Evolutionary conservation across 2,329 filamentous ascomycete species (phyloP).

Genomic region (Westerdykella ornata): DNA sequence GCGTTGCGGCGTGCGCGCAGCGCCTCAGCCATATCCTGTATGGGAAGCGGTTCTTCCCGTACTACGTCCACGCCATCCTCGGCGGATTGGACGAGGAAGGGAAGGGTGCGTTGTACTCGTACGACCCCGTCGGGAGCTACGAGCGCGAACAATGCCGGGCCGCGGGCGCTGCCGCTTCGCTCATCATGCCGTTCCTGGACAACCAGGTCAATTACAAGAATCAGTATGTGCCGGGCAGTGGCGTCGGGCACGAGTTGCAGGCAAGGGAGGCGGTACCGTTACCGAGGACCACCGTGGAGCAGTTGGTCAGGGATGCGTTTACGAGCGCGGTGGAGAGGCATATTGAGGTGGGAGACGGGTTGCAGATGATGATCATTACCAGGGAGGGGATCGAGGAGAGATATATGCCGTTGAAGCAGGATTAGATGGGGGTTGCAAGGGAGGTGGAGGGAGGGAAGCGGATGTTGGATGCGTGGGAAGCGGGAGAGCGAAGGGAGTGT

Average conservation of each 20-base stretch:
- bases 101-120: slow-evolving; percentile 89
- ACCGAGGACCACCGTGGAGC: slow-evolving; percentile 66
- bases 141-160: slow-evolving; percentile 94
- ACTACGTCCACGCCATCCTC: slow-evolving; percentile 93
- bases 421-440: too few species aligned
- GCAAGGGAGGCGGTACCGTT: slow-evolving; percentile 64
- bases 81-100: slow-evolving; percentile 92
- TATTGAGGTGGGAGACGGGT: slow-evolving; percentile 93
- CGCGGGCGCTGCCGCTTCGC: slow-evolving; percentile 79
- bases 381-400: slow-evolving; percentile 82
- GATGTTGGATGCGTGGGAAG: background rate
- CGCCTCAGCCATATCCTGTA: slow-evolving; percentile 93
- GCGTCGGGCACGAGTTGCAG: slow-evolving; percentile 72
- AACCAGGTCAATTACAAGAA: slow-evolving; percentile 99
- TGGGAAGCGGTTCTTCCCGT: slow-evolving; percentile 96
- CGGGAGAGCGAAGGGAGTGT: too few species aligned
- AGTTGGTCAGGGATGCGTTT: slow-evolving; percentile 92
- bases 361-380: slow-evolving; percentile 94
- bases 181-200: slow-evolving; percentile 99
- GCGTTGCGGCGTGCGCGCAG: slow-evolving; percentile 88
- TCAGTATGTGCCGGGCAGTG: slow-evolving; percentile 84
- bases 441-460: background rate
- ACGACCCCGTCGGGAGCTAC: slow-evolving; percentile 96
- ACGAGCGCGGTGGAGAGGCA: slow-evolving; percentile 97
- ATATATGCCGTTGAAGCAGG: slow-evolving; percentile 69